These are phyloP conservation scores for Phytopythium litorale DNA, from an alignment of 352 stramenopile species.

Conservation along the genomic window DNA sequence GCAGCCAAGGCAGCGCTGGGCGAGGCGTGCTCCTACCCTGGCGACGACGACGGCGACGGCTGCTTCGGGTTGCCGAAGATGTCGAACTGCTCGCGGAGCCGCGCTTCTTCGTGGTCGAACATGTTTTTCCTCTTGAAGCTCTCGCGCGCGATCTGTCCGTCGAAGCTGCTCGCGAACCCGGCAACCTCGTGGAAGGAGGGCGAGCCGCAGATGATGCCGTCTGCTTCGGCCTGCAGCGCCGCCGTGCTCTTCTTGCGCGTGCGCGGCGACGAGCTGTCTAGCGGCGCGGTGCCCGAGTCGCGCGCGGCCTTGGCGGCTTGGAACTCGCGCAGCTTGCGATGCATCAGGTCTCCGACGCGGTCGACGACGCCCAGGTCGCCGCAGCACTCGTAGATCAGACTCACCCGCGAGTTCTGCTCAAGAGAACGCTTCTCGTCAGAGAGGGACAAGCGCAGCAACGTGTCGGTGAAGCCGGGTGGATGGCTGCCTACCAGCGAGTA, in stretches of 20 bases:
- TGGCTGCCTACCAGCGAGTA: constrained; percentile 33
- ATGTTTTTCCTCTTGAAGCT: constrained; percentile 51
- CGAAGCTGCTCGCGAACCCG: constrained; percentile 59
- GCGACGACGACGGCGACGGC: constrained; percentile 17
- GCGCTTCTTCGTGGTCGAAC: constrained; percentile 57
- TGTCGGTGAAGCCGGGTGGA: too few species aligned
- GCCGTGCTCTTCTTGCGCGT: constrained; percentile 21
- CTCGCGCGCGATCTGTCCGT: constrained; percentile 36
- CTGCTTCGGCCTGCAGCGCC: constrained; percentile 16
- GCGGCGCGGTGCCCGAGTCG: constrained; percentile 10
- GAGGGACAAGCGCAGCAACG: too few species aligned
- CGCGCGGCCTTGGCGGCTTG: constrained; percentile 36
- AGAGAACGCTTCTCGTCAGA: background rate
- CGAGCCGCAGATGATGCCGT: constrained; percentile 62
- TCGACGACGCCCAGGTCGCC: constrained; percentile 49
- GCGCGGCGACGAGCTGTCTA: constrained; percentile 18
- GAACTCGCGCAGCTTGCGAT: constrained; percentile 51
- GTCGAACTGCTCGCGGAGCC: constrained; percentile 41
- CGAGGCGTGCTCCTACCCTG: constrained; percentile 10
- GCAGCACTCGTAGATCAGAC: constrained; percentile 58
- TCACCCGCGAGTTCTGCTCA: constrained; percentile 51
- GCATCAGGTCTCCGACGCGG: constrained; percentile 55
- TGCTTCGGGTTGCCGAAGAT: constrained; percentile 63
- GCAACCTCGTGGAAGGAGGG: constrained; percentile 50
- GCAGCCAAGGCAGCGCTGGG: background rate